Conservation (phyloP, 2,329 filamentous ascomycete species). For the Aureobasidium uvarum region DNA sequence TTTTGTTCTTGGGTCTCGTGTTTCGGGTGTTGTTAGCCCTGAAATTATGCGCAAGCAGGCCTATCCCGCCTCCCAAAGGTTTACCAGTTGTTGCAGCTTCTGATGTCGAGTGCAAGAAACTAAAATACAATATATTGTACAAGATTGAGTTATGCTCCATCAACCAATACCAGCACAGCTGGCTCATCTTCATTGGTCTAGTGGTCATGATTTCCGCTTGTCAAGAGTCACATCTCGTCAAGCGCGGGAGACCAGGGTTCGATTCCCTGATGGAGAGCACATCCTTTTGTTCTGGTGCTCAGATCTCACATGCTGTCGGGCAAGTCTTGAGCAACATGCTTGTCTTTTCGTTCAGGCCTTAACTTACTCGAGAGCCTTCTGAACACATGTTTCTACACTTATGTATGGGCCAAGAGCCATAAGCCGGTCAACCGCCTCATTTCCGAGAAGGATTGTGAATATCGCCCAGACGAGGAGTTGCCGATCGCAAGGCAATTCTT, state of each 20-base stretch:
- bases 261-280: conserved; percentile 33
- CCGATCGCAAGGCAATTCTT: not conserved
- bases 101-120: no score
- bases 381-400: not conserved
- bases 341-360: no score
- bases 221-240: conserved; percentile 25
- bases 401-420: not conserved
- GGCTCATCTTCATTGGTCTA: conserved; percentile 26
- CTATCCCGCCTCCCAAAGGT: no score
- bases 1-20: not conserved
- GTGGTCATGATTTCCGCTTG: conserved; percentile 27
- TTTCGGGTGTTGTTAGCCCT: not conserved
- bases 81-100: no score
- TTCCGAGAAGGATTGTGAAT: not conserved
- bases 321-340: no score
- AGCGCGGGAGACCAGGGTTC: conserved; percentile 38
- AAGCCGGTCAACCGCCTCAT: not conserved
- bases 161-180: conserved; percentile 24
- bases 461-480: not conserved
- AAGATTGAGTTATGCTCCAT: no score
- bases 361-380: no score
- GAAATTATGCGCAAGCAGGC: not conserved
- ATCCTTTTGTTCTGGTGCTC: not conserved
- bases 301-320: not conserved
- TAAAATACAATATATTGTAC: no score